phyloP scores from a whole-genome alignment of 352 stramenopile genomes.

The Ophiocytium majus region DNA sequence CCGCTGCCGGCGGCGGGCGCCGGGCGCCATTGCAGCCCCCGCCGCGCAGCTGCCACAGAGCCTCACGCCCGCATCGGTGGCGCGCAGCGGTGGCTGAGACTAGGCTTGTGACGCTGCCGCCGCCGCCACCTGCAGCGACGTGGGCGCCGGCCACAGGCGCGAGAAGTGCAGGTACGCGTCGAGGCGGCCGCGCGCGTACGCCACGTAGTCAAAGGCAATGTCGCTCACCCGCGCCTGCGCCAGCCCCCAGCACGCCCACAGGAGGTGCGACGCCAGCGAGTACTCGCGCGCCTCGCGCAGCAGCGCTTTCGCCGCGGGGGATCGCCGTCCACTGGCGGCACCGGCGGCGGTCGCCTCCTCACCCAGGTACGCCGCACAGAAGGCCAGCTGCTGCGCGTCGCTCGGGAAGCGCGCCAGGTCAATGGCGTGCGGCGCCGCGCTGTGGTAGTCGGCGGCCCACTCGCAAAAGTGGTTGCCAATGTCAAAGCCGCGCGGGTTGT shows the following conservation, averaged over 20 bases:
- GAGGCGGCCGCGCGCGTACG: constrained; percentile 28
- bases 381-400: constrained; percentile 17
- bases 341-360: neutral
- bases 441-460: constrained; percentile 35
- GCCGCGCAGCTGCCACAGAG: too few species aligned
- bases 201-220: constrained; percentile 39
- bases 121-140: neutral
- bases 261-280: constrained; percentile 48
- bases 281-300: constrained; percentile 34
- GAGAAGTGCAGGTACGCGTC: constrained; percentile 35
- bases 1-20: too few species aligned
- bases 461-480: constrained; percentile 38
- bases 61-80: too few species aligned
- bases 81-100: too few species aligned
- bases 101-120: too few species aligned
- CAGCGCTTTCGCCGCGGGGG: constrained; percentile 7
- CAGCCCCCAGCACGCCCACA: constrained; percentile 40
- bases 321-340: neutral
- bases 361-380: constrained; percentile 32
- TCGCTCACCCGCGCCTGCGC: constrained; percentile 35
- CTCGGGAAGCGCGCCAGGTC: constrained; percentile 28
- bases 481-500: constrained; percentile 36
- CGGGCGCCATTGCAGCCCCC: too few species aligned
- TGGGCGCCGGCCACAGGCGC: neutral
- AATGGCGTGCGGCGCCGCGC: constrained; percentile 21